phyloP scores from a whole-genome alignment of 805 yeast genomes.

The Candida sanyiensis region DNA sequence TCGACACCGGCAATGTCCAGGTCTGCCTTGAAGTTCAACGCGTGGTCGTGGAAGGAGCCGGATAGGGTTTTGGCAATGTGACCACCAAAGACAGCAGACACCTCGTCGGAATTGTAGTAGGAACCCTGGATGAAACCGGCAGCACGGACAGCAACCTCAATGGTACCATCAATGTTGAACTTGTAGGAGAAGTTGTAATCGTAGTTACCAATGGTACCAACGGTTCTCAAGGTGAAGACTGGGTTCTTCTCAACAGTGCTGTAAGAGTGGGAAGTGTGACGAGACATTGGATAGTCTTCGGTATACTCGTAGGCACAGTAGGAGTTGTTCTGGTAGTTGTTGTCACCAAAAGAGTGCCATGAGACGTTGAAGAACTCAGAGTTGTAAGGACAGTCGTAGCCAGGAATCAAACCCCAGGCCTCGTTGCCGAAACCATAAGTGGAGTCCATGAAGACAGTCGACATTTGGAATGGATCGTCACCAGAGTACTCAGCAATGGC shows the following conservation, averaged over 20 bases:
- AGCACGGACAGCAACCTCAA: conserved; percentile 26
- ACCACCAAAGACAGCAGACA: conserved; percentile 20
- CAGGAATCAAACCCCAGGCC: conserved; percentile 27
- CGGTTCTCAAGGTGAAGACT: conserved; percentile 22
- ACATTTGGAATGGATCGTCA: conserved; percentile 28
- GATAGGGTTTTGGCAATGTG: conserved; percentile 21
- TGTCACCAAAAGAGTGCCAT: conserved; percentile 24
- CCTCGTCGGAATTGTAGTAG: conserved; percentile 21
- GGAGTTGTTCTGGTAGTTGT: conserved; percentile 24
- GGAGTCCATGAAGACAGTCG: conserved; percentile 23
- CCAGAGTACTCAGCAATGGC: conserved; percentile 29
- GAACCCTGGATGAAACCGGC: conserved; percentile 29
- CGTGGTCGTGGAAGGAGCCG: conserved; percentile 29
- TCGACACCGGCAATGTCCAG: conserved; percentile 26
- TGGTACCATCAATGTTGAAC: conserved; percentile 25
- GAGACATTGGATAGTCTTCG: conserved; percentile 22
- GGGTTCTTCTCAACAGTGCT: conserved; percentile 22
- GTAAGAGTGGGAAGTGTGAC: conserved; percentile 20
- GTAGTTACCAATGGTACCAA: conserved; percentile 25
- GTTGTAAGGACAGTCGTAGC: conserved; percentile 28
- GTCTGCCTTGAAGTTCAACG: conserved; percentile 25
- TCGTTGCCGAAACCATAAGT: conserved; percentile 28
- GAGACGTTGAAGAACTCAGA: conserved; percentile 26
- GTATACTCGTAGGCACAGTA: conserved; percentile 24
- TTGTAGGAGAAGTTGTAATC: conserved; percentile 25